phyloP scores from a whole-genome alignment of 371 early-diverging fungal genomes.

The Syncephalastrum sp. region DNA sequence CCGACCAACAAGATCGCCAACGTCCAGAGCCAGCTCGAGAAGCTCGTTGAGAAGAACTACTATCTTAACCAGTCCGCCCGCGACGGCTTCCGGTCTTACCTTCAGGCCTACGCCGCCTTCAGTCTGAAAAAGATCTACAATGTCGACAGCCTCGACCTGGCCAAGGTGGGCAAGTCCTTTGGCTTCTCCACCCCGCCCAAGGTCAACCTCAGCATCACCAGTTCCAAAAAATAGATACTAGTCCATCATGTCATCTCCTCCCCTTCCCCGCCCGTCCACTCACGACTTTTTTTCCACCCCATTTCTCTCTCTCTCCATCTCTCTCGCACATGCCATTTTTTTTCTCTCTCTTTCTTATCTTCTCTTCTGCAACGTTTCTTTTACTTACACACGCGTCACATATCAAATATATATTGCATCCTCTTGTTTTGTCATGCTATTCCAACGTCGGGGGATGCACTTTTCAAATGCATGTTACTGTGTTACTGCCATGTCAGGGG shows the following conservation, averaged over 20 bases:
- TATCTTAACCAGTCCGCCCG: conserved; percentile 98
- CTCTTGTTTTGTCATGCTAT: not conserved
- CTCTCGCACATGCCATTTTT: too few relatives aligned
- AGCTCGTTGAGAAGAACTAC: conserved; percentile 96
- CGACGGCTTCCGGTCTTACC: conserved; percentile 95
- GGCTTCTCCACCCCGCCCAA: conserved; percentile 96
- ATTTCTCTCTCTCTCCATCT: too few relatives aligned
- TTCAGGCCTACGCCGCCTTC: conserved; percentile 97
- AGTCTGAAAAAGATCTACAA: conserved; percentile 95
- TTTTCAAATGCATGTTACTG: too few relatives aligned
- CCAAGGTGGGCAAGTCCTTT: conserved; percentile 92
- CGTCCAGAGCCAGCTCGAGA: conserved; percentile 91
- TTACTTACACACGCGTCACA: too few relatives aligned
- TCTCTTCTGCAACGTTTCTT: too few relatives aligned
- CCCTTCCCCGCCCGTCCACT: too few relatives aligned
- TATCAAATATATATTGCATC: too few relatives aligned
- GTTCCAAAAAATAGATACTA: conserved; percentile 8
- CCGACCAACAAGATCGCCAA: conserved; percentile 92
- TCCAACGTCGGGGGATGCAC: conserved; percentile 11
- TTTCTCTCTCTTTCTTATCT: too few relatives aligned
- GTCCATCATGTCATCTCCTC: too few relatives aligned
- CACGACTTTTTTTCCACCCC: too few relatives aligned
- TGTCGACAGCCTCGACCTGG: conserved; percentile 88
- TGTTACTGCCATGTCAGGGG: too few relatives aligned
- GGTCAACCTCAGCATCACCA: conserved; percentile 81